Base-by-base conservation (phyloP, 352 stramenopile species). In the Peronospora farinosa region DNA sequence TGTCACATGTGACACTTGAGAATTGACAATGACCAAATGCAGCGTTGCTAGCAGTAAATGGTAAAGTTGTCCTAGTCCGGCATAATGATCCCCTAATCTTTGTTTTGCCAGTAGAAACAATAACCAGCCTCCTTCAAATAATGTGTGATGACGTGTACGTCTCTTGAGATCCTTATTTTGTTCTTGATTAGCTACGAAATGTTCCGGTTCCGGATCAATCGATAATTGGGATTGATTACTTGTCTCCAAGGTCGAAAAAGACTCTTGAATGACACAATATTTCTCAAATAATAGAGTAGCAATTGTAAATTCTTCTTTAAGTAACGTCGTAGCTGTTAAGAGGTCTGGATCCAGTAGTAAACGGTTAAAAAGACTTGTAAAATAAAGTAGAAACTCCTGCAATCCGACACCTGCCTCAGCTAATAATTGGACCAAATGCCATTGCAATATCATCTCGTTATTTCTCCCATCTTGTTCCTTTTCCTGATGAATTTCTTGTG, bases 231-330 rank as follows among this genome's bases (percentile, higher is more conserved):
- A 16, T 19, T 37, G 19, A 12, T 47, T 55, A 13, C 35, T 25
- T 7, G 35, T 49, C 13, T 27, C 23, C 23, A 27, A 27, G 5
- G 23, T 27, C 3, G 6, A 27, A 27, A 85, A 44, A 13, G 62
- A 62, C 23, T 65, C 67, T 77, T 75, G 92, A 25, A 91, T 54
- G 40, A 74, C 42, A 6, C 75, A 67, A 53, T 79, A 92, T 59
- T 92, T 94, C 38, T 86, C 73, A 44, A 86, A 92, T 10, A 92
- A 48, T 46, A 92, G 59, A 1, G 75, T 77, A 2, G 66, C 71
- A 38, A 91, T 57, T 5, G 78, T 88, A 39, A 92, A 88, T 40
- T 91, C 71, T 52, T 91, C 78, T 40, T 92, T 94, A 25, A 91
- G 57, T 28, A 84, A 51, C 40, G 75, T 91, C 11, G 75, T 82